Conservation (phyloP, 179 eudicot species). For the Spergularia azorica region DNA sequence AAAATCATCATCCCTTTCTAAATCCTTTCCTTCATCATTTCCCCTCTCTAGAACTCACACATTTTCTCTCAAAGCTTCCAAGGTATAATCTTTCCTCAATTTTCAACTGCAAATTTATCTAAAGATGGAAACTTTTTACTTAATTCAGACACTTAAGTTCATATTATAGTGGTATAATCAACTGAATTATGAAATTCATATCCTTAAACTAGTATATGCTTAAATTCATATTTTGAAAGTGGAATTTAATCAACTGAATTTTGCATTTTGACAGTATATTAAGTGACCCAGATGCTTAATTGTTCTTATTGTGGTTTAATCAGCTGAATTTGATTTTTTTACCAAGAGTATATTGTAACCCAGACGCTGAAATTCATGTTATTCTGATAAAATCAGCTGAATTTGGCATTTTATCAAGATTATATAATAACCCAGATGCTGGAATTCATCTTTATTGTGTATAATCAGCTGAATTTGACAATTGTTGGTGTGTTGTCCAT, state of each 20-base stretch:
- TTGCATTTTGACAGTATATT: too few species aligned
- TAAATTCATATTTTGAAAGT: neutral
- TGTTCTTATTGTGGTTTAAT: too few species aligned
- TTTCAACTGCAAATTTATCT: neutral
- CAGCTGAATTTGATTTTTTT: neutral
- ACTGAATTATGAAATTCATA: neutral
- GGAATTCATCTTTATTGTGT: neutral
- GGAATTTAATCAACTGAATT: too few species aligned
- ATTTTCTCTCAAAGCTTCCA: slow-evolving; percentile 28
- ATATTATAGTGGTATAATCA: too few species aligned
- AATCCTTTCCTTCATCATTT: slow-evolving; percentile 23
- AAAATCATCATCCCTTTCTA: slow-evolving; percentile 5
- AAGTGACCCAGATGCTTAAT: too few species aligned
- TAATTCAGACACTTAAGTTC: too few species aligned
- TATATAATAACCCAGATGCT: neutral
- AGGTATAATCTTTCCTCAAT: slow-evolving; percentile 14
- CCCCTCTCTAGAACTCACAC: slow-evolving; percentile 18
- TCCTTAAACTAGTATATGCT: neutral
- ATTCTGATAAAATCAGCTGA: neutral
- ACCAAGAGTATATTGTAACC: neutral
- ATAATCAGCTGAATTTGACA: neutral
- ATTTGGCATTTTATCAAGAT: neutral
- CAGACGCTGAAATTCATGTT: neutral
- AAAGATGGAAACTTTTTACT: neutral
- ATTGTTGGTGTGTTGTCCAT: neutral